Conservation (phyloP, 805 yeast genomes). For the Nakazawaea wickerhamii region DNA sequence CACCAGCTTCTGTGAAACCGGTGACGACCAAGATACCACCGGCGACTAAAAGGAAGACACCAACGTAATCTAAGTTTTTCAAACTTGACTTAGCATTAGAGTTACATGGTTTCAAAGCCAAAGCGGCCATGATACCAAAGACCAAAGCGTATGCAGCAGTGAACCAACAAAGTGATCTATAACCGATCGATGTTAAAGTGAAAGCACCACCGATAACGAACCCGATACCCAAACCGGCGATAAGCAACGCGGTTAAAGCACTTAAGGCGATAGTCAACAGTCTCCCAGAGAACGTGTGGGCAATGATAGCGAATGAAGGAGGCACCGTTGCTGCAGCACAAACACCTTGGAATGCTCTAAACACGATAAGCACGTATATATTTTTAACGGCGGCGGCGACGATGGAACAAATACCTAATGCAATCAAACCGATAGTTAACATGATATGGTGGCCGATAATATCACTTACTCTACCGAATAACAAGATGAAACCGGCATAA, state of each 20-base stretch:
- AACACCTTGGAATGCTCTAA: slow-evolving; percentile 41
- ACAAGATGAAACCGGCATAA: slow-evolving; percentile 37
- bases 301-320: slow-evolving; percentile 28
- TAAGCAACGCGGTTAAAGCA: slow-evolving; percentile 22
- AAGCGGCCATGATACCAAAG: neutral
- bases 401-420: slow-evolving; percentile 23
- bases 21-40: slow-evolving; percentile 34
- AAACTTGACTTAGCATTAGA: neutral
- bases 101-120: neutral
- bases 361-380: slow-evolving; percentile 31
- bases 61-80: slow-evolving; percentile 29
- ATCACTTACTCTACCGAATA: slow-evolving; percentile 38
- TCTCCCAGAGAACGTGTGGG: slow-evolving; percentile 24
- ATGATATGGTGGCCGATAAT: slow-evolving; percentile 33
- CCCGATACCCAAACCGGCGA: slow-evolving; percentile 34
- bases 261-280: slow-evolving; percentile 24
- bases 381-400: slow-evolving; percentile 31
- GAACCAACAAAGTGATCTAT: slow-evolving; percentile 33
- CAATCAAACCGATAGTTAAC: slow-evolving; percentile 21
- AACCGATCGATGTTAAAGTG: slow-evolving; percentile 26
- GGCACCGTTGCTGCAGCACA: slow-evolving; percentile 38
- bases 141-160: slow-evolving; percentile 12
- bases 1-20: slow-evolving; percentile 43
- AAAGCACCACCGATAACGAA: slow-evolving; percentile 41
- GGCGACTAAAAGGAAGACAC: slow-evolving; percentile 26